Base-by-base conservation (phyloP, 805 yeast genomes). In the Spathaspora boniae region DNA sequence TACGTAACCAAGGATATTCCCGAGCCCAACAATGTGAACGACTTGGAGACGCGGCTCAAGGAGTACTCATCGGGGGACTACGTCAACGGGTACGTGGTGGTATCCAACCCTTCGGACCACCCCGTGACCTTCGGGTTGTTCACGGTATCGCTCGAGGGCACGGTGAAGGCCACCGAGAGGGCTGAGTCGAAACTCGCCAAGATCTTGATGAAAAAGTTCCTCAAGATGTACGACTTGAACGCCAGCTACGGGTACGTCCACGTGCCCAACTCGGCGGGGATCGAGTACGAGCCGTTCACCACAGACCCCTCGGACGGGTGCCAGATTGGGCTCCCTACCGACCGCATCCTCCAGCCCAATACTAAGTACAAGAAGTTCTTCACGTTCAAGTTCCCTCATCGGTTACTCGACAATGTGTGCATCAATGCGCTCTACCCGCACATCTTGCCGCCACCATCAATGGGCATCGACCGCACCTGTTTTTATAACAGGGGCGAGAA, bases 181-280 rank as follows among this genome's bases (percentile, higher is more conserved):
- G 46, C 48, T 16, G 29, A 34, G 5, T 35, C 46, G 20, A 54
- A 51, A 31, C 56, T 50, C 33, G 54, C 50, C 27, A 59, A 57
- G 33, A 50, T 66, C 4, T 41, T 65, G 33, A 60, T 63, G 50
- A 75, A 77, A 43, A 70, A 75, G 44, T 73, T 78, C 42, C 48
- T 78, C 32, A 69, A 76, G 43, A 78, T 76, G 82, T 73, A 76
- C 33, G 84, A 78, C 47, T 46, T 78, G 29, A 70, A 73, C 50
- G 83, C 83, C 2, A 72, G 80, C 6, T 72, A 68, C 45, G 72
- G 75, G 0, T 69, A 71, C 38, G 51, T 59, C 1, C 65, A 68
- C 25, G 67, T 76, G 12, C 76, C 80, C 2, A 68, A 71, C 44
- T 65, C 76, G 24, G 79, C 78, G 14, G 71, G 76, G 0, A 53